These are phyloP conservation scores for Exophiala calicioides DNA, from an alignment of 2,329 filamentous ascomycete genomes.

Conservation along the genomic window DNA sequence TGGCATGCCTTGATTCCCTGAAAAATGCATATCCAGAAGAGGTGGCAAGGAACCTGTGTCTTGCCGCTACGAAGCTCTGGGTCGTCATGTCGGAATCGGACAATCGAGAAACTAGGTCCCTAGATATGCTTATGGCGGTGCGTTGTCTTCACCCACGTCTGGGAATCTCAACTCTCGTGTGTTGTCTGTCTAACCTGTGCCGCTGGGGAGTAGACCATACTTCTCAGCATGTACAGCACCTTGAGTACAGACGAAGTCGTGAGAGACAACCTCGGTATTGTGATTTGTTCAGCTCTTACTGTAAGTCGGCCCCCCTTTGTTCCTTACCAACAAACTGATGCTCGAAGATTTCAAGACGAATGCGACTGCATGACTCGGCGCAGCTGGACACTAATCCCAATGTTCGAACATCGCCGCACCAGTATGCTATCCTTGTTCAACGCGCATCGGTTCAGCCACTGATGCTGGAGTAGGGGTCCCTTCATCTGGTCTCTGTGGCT, in stretches of 20 bases:
- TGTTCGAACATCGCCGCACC: no score
- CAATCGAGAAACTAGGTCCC: slow-evolving; percentile 12
- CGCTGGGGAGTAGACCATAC: no score
- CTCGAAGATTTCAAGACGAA: slow-evolving; percentile 12
- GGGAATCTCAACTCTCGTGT: background rate
- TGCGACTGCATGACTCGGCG: slow-evolving; percentile 9
- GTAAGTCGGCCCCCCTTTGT: no score
- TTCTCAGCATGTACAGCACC: background rate
- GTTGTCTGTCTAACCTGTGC: background rate
- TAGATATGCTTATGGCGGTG: slow-evolving; percentile 10
- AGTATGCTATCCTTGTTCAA: no score
- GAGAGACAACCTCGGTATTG: no score
- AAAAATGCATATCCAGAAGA: background rate
- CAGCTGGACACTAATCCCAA: no score
- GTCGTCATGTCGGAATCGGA: slow-evolving; percentile 9
- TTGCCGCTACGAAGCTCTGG: slow-evolving; percentile 4
- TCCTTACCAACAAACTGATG: no score
- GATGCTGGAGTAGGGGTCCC: no score
- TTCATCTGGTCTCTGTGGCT: no score
- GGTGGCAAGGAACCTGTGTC: slow-evolving; percentile 1
- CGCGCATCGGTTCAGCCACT: no score
- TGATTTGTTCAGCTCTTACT: no score
- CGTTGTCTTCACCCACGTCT: background rate
- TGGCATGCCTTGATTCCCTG: slow-evolving; percentile 7
- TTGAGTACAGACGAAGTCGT: background rate